Conservation (phyloP, 345 rosid genomes). For the Eucalyptus dawsonii region DNA sequence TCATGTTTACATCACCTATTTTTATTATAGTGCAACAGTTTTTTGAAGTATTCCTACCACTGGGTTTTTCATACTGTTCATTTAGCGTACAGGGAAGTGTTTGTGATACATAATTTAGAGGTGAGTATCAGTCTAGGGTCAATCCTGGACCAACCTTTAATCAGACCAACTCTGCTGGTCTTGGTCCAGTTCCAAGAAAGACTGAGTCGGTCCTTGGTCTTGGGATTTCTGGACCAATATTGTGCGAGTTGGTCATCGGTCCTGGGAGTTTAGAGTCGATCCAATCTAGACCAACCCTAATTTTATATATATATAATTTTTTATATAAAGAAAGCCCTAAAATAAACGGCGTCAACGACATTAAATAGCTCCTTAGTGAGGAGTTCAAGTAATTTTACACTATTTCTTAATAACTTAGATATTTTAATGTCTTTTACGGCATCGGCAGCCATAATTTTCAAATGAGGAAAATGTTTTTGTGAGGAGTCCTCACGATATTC, state of each 20-base stretch:
- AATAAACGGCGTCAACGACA: no score
- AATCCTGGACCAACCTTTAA: no score
- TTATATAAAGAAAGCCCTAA: no score
- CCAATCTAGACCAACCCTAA: no score
- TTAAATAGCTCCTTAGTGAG: no score
- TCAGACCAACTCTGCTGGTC: fast-evolving
- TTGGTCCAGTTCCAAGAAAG: fast-evolving
- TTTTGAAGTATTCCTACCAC: neutral
- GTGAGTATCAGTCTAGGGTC: fast-evolving
- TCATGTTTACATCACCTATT: neutral
- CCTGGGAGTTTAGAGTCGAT: fast-evolving
- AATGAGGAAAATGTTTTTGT: no score
- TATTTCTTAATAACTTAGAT: no score
- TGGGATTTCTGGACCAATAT: fast-evolving
- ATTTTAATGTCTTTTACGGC: no score
- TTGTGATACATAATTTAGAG: neutral
- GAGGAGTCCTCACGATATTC: fast-evolving
- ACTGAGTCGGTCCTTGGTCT: fast-evolving
- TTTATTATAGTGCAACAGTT: neutral
- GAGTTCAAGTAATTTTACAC: no score
- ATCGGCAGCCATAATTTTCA: fast-evolving
- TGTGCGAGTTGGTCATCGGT: fast-evolving
- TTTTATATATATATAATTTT: no score
- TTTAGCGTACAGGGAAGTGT: neutral
- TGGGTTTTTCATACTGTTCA: neutral